A percentile compares a stretch with the other conserved stretches of the same genome.
These are phyloP conservation scores for Barnettozyma vustinii DNA, from an alignment of 805 yeast species.

Conservation along the genomic window DNA sequence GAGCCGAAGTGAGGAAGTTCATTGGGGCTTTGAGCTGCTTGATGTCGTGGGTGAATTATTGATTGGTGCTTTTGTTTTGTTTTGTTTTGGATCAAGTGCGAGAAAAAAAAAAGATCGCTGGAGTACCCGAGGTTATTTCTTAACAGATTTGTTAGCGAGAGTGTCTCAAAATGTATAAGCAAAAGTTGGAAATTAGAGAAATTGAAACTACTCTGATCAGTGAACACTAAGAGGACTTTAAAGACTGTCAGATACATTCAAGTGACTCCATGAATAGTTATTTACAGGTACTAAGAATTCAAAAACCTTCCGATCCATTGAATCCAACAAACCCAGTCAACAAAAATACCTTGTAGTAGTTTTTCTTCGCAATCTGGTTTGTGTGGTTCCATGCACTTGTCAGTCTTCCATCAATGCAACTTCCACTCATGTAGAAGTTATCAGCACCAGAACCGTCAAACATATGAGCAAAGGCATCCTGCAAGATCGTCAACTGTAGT, in stretches of 20 bases:
- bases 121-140: too few species aligned
- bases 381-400: constrained; percentile 85
- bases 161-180: too few species aligned
- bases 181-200: too few species aligned
- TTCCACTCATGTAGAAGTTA: constrained; percentile 77
- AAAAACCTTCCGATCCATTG: constrained; percentile 65
- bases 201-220: too few species aligned
- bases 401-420: constrained; percentile 77
- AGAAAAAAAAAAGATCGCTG: too few species aligned
- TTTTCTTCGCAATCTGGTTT: constrained; percentile 59
- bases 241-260: too few species aligned
- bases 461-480: constrained; percentile 39
- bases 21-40: constrained; percentile 31
- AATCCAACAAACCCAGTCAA: constrained; percentile 71
- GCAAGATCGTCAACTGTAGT: constrained; percentile 41
- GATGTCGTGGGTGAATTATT: too few species aligned
- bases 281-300: not conserved
- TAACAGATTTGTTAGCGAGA: too few species aligned
- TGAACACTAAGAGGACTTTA: too few species aligned
- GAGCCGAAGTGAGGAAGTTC: constrained; percentile 66
- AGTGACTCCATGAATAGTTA: too few species aligned
- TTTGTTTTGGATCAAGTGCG: too few species aligned
- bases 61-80: too few species aligned
- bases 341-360: constrained; percentile 56
- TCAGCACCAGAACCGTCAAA: constrained; percentile 82